A percentile compares a stretch with the other conserved stretches of the same genome.
Evolutionary conservation across 2,329 filamentous ascomycete genomes (phyloP).

Genomic region (Aspergillus ibericus): DNA sequence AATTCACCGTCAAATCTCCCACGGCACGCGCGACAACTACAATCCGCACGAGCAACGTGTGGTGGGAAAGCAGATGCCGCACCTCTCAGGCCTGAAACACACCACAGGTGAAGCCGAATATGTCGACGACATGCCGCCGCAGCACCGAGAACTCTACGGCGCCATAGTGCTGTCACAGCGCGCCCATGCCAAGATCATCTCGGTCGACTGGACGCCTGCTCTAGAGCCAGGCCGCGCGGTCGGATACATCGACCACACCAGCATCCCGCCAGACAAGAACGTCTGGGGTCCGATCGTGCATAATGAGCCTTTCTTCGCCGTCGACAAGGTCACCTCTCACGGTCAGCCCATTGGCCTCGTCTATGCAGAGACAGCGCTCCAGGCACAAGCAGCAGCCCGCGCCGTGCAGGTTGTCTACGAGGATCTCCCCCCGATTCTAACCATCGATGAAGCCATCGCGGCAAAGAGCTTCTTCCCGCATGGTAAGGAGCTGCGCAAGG

Average conservation of each 20-base stretch:
- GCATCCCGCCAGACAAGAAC: constrained; percentile 73
- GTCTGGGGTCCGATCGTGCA: constrained; percentile 66
- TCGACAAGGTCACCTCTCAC: constrained; percentile 75
- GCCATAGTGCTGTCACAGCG: constrained; percentile 78
- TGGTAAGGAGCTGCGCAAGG: constrained; percentile 74
- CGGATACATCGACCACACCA: constrained; percentile 72
- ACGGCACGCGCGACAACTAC: constrained; percentile 68
- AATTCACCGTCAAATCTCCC: constrained; percentile 75
- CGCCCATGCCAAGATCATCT: constrained; percentile 76
- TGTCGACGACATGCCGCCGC: constrained; percentile 78
- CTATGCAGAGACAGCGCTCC: constrained; percentile 69
- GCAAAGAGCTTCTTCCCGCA: constrained; percentile 77
- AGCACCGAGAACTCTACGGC: constrained; percentile 78
- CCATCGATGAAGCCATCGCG: constrained; percentile 85
- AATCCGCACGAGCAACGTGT: constrained; percentile 69
- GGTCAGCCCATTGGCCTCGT: constrained; percentile 84
- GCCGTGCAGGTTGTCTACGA: constrained; percentile 82
- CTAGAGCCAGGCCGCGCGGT: constrained; percentile 75
- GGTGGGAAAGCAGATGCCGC: constrained; percentile 74
- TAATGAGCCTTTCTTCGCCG: constrained; percentile 81
- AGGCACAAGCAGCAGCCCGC: constrained; percentile 70
- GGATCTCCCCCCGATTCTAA: constrained; percentile 77
- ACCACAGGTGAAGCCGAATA: constrained; percentile 85
- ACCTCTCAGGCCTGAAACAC: constrained; percentile 83
- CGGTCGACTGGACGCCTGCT: constrained; percentile 69